phyloP scores from a whole-genome alignment of 805 yeast species.

The Kuraishia molischiana region DNA sequence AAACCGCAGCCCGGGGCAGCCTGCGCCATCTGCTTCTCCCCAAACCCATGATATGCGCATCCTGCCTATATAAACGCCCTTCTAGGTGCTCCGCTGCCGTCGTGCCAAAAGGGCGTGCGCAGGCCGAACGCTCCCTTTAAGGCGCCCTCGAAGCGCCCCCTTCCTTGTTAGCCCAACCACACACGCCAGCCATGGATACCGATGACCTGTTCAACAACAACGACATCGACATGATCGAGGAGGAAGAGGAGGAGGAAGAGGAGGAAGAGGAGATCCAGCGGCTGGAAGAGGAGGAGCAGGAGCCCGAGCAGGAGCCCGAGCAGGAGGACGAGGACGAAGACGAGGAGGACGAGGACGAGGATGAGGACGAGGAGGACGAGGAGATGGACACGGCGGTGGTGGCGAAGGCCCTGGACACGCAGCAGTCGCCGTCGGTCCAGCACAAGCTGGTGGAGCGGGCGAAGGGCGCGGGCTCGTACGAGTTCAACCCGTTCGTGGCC shows the following conservation, averaged over 20 bases:
- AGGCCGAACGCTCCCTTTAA: no score
- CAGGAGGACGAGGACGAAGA: conserved; percentile 20
- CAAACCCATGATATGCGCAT: no score
- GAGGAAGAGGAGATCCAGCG: conserved; percentile 16
- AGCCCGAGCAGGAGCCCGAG: conserved; percentile 15
- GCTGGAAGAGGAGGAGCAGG: conserved; percentile 13
- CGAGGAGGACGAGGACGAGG: conserved; percentile 16
- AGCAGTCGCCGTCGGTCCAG: neutral
- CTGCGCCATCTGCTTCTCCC: no score
- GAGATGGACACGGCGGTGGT: conserved; percentile 12
- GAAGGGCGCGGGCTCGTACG: conserved; percentile 22
- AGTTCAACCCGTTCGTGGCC: conserved; percentile 78
- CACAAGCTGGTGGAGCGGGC: conserved; percentile 1
- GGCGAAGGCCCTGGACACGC: neutral
- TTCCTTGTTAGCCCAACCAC: no score
- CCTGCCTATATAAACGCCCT: no score
- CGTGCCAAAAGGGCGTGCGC: no score
- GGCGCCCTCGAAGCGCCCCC: no score
- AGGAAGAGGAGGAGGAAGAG: conserved; percentile 14
- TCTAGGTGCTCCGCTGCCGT: no score
- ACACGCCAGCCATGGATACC: neutral
- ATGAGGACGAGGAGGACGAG: conserved; percentile 14
- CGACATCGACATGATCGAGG: conserved; percentile 14
- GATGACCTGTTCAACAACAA: conserved; percentile 10
- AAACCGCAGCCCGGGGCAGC: no score